Evolutionary conservation across 169 alveolate genomes (phyloP), one percentile per base, ranked within the genome.

Genomic region (Miamiensis avidus): DNA sequence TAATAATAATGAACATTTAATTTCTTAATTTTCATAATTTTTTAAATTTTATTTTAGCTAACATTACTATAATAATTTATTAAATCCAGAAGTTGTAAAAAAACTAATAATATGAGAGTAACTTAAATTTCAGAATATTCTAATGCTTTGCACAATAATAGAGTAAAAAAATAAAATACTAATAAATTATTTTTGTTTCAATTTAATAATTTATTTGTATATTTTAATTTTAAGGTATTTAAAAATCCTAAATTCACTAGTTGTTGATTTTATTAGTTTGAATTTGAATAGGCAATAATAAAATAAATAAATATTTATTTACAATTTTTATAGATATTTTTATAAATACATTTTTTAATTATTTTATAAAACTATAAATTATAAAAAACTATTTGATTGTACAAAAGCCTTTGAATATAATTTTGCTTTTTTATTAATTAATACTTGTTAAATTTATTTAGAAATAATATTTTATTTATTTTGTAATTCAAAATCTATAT

Each of bases 71-170:
- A 81, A 79, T 75, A 28, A 31, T 20, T 69, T 74, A 27, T 76
- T 86, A 25, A 86, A 86, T 64, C 90, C 90, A 29, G 90, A 86
- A 86, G 84, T 81, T 65, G 74, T 31, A 73, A 82, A 74, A 81
- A 81, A 76, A 76, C 64, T 49, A 74, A 74, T 65, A 78, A 86
- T 86, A 86, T 86, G 90, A 86, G 90, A 81, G 87, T 84, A n/a
- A 86, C 90, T 81, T 74, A 81, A 31, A 86, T 86, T 34, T 86
- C 90, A 30, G 90, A 86, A 76, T 86, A 86, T 81, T 86, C 90
- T 28, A 86, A 86, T 86, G 90, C 90, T 73, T 75, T 81, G 27
- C 87, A 86, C 75, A 86, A 86, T 69, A 86, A 86, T 75, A 86
- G 87, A 81, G 90, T 79, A 79, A 78, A n/a, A n/a, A n/a, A n/a